Evolutionary conservation across 768 basidiomycete genomes (phyloP), one percentile per base, ranked within the genome.

Genomic region (Termitomyces sp.): DNA sequence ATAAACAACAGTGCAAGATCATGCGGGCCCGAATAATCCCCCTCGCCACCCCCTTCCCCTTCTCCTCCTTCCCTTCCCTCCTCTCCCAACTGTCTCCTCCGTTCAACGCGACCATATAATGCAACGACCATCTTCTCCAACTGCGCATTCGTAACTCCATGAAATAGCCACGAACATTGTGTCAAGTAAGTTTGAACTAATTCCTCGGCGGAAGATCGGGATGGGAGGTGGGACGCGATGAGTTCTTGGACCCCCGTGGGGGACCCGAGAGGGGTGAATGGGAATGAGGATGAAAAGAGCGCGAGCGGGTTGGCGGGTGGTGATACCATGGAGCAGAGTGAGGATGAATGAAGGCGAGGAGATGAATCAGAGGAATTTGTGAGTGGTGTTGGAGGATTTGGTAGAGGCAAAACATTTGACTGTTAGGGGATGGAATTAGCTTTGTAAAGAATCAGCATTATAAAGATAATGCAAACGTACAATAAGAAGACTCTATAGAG

Each of bases 251-350:
- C 76, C 31, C 76, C 76, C 8, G 69, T 62, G 2, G 79, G 66
- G 4, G 78, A 69, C 20, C 84, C 85, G 63, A 82, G 69, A 20
- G 86, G 86, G 0, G 83, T 85, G 67, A 88, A 84, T 0, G 86
- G 87, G 67, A 88, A 89, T 22, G 80, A 72, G 42, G 76, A 78
- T 5, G 86, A 83, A 68, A 88, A 86, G 61, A 78, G 76, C 16
- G 75, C 57, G 9, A 78, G 69, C n/a, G 73, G 69, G 27, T 66
- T 64, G 8, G 68, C 60, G 8, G 54, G 58, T 12, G 65, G 54
- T 0, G 72, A 66, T 53, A 59, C 64, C 22, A 63, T 15, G 2
- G 37, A n/a, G 68, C 24, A 22, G 22, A 70, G 9, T 53, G 46
- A 24, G 12, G 41, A 27, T 20, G 42, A 34, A 66, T 34, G 61